These are phyloP conservation scores for Cryphonectria nitschkei DNA, from an alignment of 2,329 filamentous ascomycete genomes.

Conservation along the genomic window DNA sequence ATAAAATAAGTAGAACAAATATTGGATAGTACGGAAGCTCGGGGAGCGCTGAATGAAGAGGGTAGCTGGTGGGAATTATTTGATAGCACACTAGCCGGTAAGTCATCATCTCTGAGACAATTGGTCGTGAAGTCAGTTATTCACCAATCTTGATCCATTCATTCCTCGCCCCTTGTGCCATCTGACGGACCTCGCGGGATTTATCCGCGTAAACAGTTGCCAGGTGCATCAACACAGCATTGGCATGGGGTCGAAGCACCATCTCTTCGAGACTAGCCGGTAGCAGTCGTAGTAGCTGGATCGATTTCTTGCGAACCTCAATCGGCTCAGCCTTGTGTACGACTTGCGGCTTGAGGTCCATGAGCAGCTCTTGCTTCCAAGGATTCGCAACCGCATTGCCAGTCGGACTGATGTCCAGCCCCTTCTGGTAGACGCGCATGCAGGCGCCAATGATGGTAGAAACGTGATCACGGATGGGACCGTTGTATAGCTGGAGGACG, in stretches of 20 bases:
- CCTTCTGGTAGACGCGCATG: constrained; percentile 41
- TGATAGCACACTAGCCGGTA: neutral
- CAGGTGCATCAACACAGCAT: constrained; percentile 51
- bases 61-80: neutral
- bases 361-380: neutral
- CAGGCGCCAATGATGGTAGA: constrained; percentile 52
- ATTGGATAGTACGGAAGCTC: neutral
- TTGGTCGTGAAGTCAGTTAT: neutral
- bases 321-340: constrained; percentile 12
- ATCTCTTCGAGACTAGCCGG: constrained; percentile 53
- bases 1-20: neutral
- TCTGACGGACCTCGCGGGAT: constrained; percentile 55
- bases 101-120: neutral
- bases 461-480: constrained; percentile 48
- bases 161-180: constrained; percentile 52
- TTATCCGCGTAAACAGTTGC: constrained; percentile 56
- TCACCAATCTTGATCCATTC: constrained; percentile 49
- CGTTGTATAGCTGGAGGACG: constrained; percentile 51
- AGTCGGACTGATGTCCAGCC: neutral
- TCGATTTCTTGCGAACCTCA: constrained; percentile 49
- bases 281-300: constrained; percentile 53
- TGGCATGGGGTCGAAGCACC: constrained; percentile 49
- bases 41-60: neutral
- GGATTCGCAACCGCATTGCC: neutral
- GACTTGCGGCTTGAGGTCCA: constrained; percentile 7